These are phyloP conservation scores for Fusarium burgessii DNA, from an alignment of 2,329 filamentous ascomycete genomes.

Conservation along the genomic window DNA sequence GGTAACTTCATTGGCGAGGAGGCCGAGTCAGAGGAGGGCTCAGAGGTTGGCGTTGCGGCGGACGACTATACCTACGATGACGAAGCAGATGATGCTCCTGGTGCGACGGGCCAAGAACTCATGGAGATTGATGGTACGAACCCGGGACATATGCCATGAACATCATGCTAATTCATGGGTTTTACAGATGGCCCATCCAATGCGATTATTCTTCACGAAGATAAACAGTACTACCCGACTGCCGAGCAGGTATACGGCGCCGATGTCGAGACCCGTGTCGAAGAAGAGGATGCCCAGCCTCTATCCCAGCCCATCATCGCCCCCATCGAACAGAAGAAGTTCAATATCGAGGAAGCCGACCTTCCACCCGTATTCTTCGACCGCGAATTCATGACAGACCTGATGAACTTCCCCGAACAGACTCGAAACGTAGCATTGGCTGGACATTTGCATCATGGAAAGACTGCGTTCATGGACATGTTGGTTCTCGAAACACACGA, in stretches of 20 bases:
- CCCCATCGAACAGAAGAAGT: constrained; percentile 94
- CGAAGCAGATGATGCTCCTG: constrained; percentile 73
- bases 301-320: constrained; percentile 93
- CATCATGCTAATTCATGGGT: constrained; percentile 11
- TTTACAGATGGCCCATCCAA: constrained; percentile 83
- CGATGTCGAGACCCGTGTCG: constrained; percentile 94
- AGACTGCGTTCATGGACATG: constrained; percentile 99
- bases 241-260: constrained; percentile 94
- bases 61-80: constrained; percentile 87
- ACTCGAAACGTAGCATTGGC: constrained; percentile 92
- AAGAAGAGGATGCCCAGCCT: constrained; percentile 96
- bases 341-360: constrained; percentile 91
- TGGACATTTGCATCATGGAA: constrained; percentile 95
- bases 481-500: constrained; percentile 95
- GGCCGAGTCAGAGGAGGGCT: constrained; percentile 85
- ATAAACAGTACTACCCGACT: constrained; percentile 99
- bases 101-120: constrained; percentile 79
- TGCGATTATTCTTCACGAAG: constrained; percentile 96
- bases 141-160: neutral
- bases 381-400: constrained; percentile 90
- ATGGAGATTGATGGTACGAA: constrained; percentile 89
- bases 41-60: constrained; percentile 78
- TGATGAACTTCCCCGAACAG: constrained; percentile 96
- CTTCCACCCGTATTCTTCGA: constrained; percentile 90
- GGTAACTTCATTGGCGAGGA: constrained; percentile 98